Conservation (phyloP, 306 rosid genomes). For the Senna siamea region DNA sequence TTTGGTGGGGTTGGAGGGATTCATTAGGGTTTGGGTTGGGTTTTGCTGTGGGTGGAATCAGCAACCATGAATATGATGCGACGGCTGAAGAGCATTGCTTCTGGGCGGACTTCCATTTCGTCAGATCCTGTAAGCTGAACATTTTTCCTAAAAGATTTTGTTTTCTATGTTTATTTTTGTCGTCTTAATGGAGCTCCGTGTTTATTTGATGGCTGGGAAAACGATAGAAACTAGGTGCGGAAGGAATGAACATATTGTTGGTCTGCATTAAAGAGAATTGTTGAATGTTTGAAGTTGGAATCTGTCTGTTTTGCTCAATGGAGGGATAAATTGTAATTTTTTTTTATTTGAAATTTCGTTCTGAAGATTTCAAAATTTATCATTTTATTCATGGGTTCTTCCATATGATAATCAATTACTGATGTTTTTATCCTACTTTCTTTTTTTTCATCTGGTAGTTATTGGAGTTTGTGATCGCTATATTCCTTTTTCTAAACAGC, state of each 20-base stretch:
- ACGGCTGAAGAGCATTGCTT: constrained; percentile 95
- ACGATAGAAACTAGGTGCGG: constrained; percentile 13
- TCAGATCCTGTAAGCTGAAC: constrained; percentile 80
- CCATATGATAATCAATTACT: background rate
- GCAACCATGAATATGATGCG: constrained; percentile 92
- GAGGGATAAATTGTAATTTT: background rate
- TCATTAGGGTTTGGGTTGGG: constrained; percentile 53
- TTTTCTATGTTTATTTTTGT: background rate
- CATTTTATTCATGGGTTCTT: background rate
- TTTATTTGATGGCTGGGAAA: constrained; percentile 29
- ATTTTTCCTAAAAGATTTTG: background rate
- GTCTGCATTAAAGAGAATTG: constrained; percentile 5
- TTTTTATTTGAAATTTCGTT: background rate
- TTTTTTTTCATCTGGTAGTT: background rate
- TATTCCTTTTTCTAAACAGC: background rate
- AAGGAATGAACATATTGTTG: background rate
- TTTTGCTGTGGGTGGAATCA: constrained; percentile 36
- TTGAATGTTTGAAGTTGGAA: constrained; percentile 3
- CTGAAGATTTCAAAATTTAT: background rate
- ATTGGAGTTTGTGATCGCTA: constrained; percentile 18
- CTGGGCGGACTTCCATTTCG: constrained; percentile 88
- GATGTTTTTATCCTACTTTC: background rate
- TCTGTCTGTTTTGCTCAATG: background rate
- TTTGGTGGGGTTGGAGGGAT: constrained; percentile 30
- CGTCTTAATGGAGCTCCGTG: background rate